Percentiles rank a stretch among this genome's conserved stretches.
phyloP scores from a whole-genome alignment of 2,329 filamentous ascomycete genomes.

The Clarireedia monteithiana region DNA sequence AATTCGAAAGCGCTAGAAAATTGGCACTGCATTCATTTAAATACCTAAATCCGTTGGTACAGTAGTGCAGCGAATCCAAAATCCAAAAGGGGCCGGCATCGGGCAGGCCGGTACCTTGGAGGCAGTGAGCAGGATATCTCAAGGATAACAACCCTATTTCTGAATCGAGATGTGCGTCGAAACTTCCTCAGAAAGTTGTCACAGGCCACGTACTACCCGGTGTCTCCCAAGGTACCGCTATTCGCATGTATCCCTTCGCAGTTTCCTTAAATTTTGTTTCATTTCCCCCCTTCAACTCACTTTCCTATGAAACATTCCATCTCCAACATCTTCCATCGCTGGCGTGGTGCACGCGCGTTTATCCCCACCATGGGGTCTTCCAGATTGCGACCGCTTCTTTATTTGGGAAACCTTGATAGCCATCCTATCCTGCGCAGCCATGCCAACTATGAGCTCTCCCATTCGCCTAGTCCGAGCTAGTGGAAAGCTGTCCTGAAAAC shows the following conservation, averaged over 20 bases:
- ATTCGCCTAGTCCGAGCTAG: neutral
- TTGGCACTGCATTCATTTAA: neutral
- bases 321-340: neutral
- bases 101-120: neutral
- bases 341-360: conserved; percentile 4
- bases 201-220: neutral
- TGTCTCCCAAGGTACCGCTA: neutral
- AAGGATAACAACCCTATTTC: neutral
- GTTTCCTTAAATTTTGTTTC: neutral
- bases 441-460: neutral
- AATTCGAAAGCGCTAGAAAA: neutral
- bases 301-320: neutral
- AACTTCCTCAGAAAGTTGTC: neutral
- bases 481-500: neutral
- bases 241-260: neutral
- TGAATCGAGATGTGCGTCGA: neutral
- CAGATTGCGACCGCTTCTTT: neutral
- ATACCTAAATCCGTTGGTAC: neutral
- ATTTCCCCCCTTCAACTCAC: neutral
- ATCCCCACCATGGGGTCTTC: neutral
- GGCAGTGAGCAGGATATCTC: neutral
- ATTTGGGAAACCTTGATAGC: neutral
- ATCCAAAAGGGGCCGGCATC: neutral
- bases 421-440: no score
- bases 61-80: neutral